Evolutionary conservation across 192 early-diverging fungal species (phyloP).

Genomic region (Coemansia sp.): DNA sequence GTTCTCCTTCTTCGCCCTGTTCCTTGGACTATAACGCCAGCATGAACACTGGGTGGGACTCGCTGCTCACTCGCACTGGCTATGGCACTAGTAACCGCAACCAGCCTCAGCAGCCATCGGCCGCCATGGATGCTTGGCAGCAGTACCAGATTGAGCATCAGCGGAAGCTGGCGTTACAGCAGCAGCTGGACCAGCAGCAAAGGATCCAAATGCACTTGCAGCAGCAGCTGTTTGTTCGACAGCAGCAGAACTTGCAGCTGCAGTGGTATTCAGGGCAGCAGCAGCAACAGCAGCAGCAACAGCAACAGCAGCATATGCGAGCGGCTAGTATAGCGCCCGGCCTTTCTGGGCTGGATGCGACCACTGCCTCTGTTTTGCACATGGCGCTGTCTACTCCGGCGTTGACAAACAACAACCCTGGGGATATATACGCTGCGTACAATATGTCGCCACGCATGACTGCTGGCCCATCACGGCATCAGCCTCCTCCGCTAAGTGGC

Average conservation of each 20-base stretch:
- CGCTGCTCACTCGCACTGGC: not conserved
- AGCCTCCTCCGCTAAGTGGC: not conserved
- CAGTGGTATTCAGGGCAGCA: not conserved
- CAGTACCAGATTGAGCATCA: conserved; percentile 45
- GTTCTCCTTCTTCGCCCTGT: not conserved
- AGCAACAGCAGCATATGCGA: conserved; percentile 6
- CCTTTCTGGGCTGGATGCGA: conserved; percentile 2
- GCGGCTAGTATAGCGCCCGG: too few species aligned
- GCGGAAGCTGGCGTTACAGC: conserved; percentile 24
- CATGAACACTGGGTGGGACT: not conserved
- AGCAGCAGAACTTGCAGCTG: conserved; percentile 8
- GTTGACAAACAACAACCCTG: not conserved
- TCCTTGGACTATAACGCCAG: not conserved
- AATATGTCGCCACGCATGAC: not conserved
- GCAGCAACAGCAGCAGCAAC: too few species aligned
- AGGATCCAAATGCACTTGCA: conserved; percentile 22
- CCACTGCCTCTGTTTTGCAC: conserved; percentile 11
- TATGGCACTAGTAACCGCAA: not conserved
- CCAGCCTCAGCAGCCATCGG: conserved; percentile 2
- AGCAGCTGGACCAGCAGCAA: conserved; percentile 36
- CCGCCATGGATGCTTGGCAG: conserved; percentile 36
- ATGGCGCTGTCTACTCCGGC: conserved; percentile 16
- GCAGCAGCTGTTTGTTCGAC: conserved; percentile 17
- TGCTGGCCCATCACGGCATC: not conserved
- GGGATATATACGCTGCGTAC: not conserved